Conservation (phyloP, 495 filamentous ascomycete genomes). For the Immersiella caudata region DNA sequence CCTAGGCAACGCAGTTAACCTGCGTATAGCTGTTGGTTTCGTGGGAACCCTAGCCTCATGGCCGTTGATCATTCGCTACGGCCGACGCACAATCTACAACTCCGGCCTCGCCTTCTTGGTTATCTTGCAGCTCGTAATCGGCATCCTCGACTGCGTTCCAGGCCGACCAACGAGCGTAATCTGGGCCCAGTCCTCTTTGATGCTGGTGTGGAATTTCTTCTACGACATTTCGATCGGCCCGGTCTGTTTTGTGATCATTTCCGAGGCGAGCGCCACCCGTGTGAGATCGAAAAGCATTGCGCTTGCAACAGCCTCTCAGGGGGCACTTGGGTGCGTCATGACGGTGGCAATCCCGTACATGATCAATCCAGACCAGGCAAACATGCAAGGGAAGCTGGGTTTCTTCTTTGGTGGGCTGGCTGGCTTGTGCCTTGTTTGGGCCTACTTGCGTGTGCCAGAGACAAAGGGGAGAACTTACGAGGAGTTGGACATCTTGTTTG, state of each 20-base stretch:
- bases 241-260: constrained; percentile 63
- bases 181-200: constrained; percentile 58
- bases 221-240: constrained; percentile 63
- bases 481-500: constrained; percentile 58
- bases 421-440: constrained; percentile 45
- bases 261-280: constrained; percentile 59
- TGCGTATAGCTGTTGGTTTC: constrained; percentile 43
- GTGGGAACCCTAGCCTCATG: constrained; percentile 57
- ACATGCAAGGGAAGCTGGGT: constrained; percentile 66
- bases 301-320: constrained; percentile 63
- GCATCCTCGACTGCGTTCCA: constrained; percentile 59
- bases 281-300: constrained; percentile 66
- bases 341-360: constrained; percentile 67
- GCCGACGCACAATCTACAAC: constrained; percentile 59
- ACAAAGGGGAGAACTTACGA: constrained; percentile 62
- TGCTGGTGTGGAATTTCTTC: constrained; percentile 60
- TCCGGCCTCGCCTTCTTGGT: constrained; percentile 50
- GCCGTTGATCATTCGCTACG: constrained; percentile 55
- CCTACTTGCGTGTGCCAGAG: constrained; percentile 63
- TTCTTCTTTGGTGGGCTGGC: constrained; percentile 68
- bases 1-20: not conserved
- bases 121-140: constrained; percentile 59
- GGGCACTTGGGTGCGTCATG: constrained; percentile 60
- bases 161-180: constrained; percentile 44
- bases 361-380: constrained; percentile 66